phyloP scores from a whole-genome alignment of 257 asterid genomes.

The Thymus quinquecostatus region DNA sequence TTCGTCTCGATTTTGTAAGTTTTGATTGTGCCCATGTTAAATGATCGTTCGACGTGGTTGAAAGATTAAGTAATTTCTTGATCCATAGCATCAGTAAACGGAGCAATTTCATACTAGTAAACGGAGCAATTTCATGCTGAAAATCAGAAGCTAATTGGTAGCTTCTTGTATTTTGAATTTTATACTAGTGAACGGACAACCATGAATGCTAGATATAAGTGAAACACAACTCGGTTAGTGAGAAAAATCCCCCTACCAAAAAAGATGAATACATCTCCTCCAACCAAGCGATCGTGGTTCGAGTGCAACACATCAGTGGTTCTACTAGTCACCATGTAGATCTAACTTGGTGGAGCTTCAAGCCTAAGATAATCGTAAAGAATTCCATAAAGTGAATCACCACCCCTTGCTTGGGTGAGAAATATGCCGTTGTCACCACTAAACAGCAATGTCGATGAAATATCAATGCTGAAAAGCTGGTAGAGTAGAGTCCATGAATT shows the following conservation, averaged over 20 bases:
- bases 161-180: too few relatives aligned
- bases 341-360: conserved; percentile 47
- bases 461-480: conserved; percentile 43
- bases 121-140: too few relatives aligned
- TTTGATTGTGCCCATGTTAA: conserved; percentile 23
- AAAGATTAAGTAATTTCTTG: not conserved
- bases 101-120: not conserved
- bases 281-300: too few relatives aligned
- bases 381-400: conserved; percentile 61
- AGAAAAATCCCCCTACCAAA: too few relatives aligned
- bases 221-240: too few relatives aligned
- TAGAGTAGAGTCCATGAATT: conserved; percentile 51
- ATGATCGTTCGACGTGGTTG: conserved; percentile 28
- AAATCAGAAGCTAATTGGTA: too few relatives aligned
- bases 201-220: too few relatives aligned
- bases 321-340: too few relatives aligned
- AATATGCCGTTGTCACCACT: conserved; percentile 50
- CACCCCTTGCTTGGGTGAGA: conserved; percentile 56
- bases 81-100: not conserved
- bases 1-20: conserved; percentile 5
- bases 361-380: conserved; percentile 55
- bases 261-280: too few relatives aligned
- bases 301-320: too few relatives aligned
- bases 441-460: conserved; percentile 38
- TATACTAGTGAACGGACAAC: too few relatives aligned